Evolutionary conservation across 140 eudicot genomes (phyloP), one percentile per base, ranked within the genome.

Genomic region (Bidens hawaiensis): DNA sequence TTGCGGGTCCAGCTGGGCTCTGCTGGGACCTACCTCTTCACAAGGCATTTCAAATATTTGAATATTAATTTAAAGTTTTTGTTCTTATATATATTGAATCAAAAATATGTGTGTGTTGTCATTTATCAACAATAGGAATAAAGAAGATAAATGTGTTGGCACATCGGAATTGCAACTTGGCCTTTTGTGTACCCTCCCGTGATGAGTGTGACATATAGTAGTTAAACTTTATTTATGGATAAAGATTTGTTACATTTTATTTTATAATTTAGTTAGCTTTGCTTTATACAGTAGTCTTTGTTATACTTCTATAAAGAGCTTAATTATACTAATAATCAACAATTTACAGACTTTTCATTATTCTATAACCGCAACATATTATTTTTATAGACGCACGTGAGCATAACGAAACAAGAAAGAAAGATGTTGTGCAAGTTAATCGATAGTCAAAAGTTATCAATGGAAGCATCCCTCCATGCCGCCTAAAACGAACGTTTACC

Each of bases 401-500:
- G 62, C 47, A 58, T 74, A 8, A 60, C 83, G 19, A 78, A 81
- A 71, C 75, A 64, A 40, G 87, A 81, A 70, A 67, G 87, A 61
- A 81, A 74, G 51, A 60, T 56, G 61, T 71, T 81, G 36, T 78
- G 87, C 63, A 78, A 69, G 4, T 66, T 81, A 51, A 77, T 81
- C 63, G 83, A 81, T 23, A 45, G 67, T 50, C 87, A 74, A 31
- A 81, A 81, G 71, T 59, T 81, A 46, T 81, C 87, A 3, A 50
- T 68, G 4, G 87, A 81, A 21, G 87, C 87, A 13, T 74, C 83
- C 16, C 33, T 78, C 24, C 87, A 81, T 5, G 81, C 83, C 1
- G 78, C 83, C 16, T 81, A 81, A 56, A 81, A 81, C 18, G 87
- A 81, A 30, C 78, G 87, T 10, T 67, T 81, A 27, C 87, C 87